Evolutionary conservation across 2,329 filamentous ascomycete genomes (phyloP).

Genomic region (Xylaria sp.): DNA sequence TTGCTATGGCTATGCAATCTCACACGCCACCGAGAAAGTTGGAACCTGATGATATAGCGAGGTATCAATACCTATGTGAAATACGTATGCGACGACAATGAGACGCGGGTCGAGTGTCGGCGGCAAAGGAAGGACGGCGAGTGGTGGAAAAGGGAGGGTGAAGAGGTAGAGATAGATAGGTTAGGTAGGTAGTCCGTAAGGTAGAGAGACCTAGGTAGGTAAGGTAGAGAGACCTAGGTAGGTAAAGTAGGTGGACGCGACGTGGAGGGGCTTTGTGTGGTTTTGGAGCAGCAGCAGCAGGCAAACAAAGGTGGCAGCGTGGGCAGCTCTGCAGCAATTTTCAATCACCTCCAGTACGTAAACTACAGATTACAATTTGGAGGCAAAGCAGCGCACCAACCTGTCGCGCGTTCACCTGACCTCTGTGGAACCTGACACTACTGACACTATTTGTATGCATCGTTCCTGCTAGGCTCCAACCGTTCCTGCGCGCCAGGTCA

Average conservation of each 20-base stretch:
- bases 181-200: no score
- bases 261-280: conserved; percentile 24
- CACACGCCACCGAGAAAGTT: no score
- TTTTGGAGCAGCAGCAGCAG: conserved; percentile 14
- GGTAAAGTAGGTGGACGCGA: conserved; percentile 22
- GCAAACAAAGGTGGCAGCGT: conserved; percentile 7
- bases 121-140: conserved; percentile 13
- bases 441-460: no score
- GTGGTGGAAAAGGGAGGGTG: conserved; percentile 9
- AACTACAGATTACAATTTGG: no score
- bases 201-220: conserved; percentile 2
- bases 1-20: no score
- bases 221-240: conserved; percentile 1
- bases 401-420: not conserved
- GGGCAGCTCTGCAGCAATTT: conserved; percentile 8
- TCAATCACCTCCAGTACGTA: no score
- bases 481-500: no score
- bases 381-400: not conserved
- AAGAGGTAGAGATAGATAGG: no score
- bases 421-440: not conserved
- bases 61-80: not conserved
- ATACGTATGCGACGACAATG: conserved; percentile 9
- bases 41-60: not conserved
- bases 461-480: not conserved
- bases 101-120: conserved; percentile 5